These are phyloP conservation scores for Ogataea wickerhamii DNA, from an alignment of 805 yeast genomes.

Conservation along the genomic window DNA sequence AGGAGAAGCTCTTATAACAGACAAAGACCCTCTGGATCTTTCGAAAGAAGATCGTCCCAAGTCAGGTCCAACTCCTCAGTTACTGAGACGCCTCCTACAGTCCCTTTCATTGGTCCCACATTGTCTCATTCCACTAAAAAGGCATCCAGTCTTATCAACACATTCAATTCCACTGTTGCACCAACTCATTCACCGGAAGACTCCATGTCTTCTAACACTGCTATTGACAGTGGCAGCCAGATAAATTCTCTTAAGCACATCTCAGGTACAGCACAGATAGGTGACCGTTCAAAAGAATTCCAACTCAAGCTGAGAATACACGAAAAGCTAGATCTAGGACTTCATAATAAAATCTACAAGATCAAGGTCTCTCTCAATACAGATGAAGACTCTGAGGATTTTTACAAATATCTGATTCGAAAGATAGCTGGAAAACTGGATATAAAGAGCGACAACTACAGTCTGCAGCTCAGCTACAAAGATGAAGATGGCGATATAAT, in stretches of 20 bases:
- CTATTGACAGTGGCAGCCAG: conserved; percentile 6
- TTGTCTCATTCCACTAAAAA: conserved; percentile 5
- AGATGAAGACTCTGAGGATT: conserved; percentile 5
- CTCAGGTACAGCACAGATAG: neutral
- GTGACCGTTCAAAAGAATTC: conserved; percentile 8
- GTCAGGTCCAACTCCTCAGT: conserved; percentile 16
- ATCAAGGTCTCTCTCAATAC: conserved; percentile 17
- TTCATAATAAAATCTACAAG: conserved; percentile 25
- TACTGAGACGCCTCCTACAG: conserved; percentile 17
- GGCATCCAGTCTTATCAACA: conserved; percentile 7
- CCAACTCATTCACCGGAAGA: conserved; percentile 6
- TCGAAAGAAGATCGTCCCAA: conserved; percentile 10
- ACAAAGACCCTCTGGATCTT: conserved; percentile 4
- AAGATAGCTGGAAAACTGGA: conserved; percentile 21
- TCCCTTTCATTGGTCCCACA: conserved; percentile 20
- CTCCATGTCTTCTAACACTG: conserved; percentile 11
- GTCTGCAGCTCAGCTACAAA: conserved; percentile 33
- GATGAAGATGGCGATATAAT: conserved; percentile 39
- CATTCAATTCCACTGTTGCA: conserved; percentile 9
- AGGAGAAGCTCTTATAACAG: conserved; percentile 19
- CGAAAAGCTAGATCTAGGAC: conserved; percentile 15
- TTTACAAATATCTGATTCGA: conserved; percentile 11
- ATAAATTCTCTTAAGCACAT: neutral
- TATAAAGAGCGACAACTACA: conserved; percentile 17
- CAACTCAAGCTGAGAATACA: conserved; percentile 20